Evolutionary conservation across 2,329 filamentous ascomycete species (phyloP), one percentile per base, ranked within the genome.

Genomic region (Penicillium paneum): DNA sequence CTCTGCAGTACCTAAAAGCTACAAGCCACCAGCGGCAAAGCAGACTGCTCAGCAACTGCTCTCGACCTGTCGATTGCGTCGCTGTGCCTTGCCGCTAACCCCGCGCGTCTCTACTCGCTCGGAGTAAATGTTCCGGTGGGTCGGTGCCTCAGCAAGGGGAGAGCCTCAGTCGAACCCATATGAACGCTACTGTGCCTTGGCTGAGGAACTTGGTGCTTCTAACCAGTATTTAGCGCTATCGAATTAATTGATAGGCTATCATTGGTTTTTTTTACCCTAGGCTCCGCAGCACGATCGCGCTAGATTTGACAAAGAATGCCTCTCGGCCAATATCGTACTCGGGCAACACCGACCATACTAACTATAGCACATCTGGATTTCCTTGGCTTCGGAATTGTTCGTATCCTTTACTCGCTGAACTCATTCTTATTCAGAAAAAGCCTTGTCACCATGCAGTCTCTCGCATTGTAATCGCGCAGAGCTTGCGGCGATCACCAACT

Each of bases 11-110:
- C 13, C 24, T 24, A 5, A n/a, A 35, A 29, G 36, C 55, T 44
- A 41, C 62, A 58, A 54, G 48, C 64, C 65, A 68, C 68, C 66
- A 57, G 67, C 67, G 67, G 62, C 56, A 64, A 67, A 57, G 50
- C 42, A 24, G 43, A 55, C 48, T 50, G 60, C 56, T 49, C 49
- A 49, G 56, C 55, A 58, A 52, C 21, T 39, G 40, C 45, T 52
- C 52, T 52, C 43, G 47, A 53, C 45, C 55, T 57, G 47, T 62
- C 52, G 52, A 58, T 57, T 58, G 54, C 56, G 55, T 49, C 5
- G 57, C 61, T 59, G 42, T 54, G 59, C 61, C 55, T 68, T 66
- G 64, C 60, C 65, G 66, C 66, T 46, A 58, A 47, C 52, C 49
- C 59, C 56, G 53, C 32, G 54, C 61, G 55, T 58, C 54, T 52